Conservation (phyloP, 2,329 filamentous ascomycete species). For the Xylariomycetidae sp. region DNA sequence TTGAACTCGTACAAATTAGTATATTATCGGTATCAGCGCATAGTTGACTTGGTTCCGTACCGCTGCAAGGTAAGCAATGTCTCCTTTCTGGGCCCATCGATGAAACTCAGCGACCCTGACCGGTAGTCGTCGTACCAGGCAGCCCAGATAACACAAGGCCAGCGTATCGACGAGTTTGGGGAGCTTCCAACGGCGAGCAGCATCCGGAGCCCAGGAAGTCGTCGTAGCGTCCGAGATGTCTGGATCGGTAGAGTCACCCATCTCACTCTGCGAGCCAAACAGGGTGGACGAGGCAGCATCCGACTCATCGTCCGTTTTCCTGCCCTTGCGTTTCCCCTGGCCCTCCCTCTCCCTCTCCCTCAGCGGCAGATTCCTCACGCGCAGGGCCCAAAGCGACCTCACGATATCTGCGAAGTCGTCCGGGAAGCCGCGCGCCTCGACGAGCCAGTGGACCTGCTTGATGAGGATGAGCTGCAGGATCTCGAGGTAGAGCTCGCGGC, state of each 20-base stretch:
- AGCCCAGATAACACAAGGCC: constrained; percentile 72
- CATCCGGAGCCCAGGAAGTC: constrained; percentile 37
- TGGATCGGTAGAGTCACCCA: constrained; percentile 22
- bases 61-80: constrained; percentile 66
- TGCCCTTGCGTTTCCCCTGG: not conserved
- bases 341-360: constrained; percentile 27
- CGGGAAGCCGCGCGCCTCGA: constrained; percentile 57
- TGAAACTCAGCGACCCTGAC: constrained; percentile 68
- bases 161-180: constrained; percentile 72
- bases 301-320: not conserved
- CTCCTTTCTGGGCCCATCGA: constrained; percentile 59
- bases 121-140: constrained; percentile 68
- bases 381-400: constrained; percentile 78
- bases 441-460: constrained; percentile 71
- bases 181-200: constrained; percentile 43
- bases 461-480: constrained; percentile 78
- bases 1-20: constrained; percentile 36
- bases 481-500: constrained; percentile 74
- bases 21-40: no score
- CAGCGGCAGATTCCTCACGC: constrained; percentile 52
- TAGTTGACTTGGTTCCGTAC: no score
- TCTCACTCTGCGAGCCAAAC: constrained; percentile 44
- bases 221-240: constrained; percentile 26
- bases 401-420: constrained; percentile 72
- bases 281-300: constrained; percentile 43